phyloP scores from a whole-genome alignment of 768 basidiomycete species.

The Termitomyces sp. region DNA sequence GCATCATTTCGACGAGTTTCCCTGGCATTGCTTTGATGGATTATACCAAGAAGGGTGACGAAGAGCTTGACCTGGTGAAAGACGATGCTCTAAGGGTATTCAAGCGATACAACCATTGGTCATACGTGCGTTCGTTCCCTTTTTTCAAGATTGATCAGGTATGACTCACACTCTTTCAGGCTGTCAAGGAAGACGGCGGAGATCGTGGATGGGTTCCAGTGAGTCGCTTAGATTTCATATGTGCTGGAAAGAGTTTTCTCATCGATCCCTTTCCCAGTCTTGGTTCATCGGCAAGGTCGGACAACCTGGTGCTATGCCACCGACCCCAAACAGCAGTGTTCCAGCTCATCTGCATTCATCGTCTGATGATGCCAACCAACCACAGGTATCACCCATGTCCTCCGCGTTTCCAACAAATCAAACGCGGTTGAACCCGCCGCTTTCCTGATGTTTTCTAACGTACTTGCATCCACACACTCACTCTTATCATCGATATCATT shows the following conservation, averaged over 20 bases:
- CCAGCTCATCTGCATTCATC: slow-evolving; percentile 22
- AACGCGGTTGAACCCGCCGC: slow-evolving; percentile 27
- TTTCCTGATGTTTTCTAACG: neutral
- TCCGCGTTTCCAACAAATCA: slow-evolving; percentile 69
- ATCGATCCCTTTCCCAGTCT: slow-evolving; percentile 41
- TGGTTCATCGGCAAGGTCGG: slow-evolving; percentile 94
- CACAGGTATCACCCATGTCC: slow-evolving; percentile 75
- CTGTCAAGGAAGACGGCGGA: slow-evolving; percentile 90
- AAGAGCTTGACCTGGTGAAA: slow-evolving; percentile 86
- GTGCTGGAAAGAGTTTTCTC: neutral
- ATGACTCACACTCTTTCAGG: slow-evolving; percentile 38
- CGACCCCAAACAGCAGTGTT: slow-evolving; percentile 41
- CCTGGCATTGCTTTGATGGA: slow-evolving; percentile 97
- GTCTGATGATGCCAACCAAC: slow-evolving; percentile 39
- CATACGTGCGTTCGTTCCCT: slow-evolving; percentile 56
- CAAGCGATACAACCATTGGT: slow-evolving; percentile 98
- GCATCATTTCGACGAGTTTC: slow-evolving; percentile 96
- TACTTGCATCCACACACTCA: neutral
- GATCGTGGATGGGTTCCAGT: slow-evolving; percentile 97
- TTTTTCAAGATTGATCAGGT: slow-evolving; percentile 9
- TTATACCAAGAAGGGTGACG: slow-evolving; percentile 89
- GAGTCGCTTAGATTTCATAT: slow-evolving; percentile 22
- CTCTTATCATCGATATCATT: slow-evolving; percentile 2
- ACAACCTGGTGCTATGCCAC: slow-evolving; percentile 45
- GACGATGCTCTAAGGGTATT: slow-evolving; percentile 90